Conservation (phyloP, 129 eudicot genomes). For the Artemisia annua region DNA sequence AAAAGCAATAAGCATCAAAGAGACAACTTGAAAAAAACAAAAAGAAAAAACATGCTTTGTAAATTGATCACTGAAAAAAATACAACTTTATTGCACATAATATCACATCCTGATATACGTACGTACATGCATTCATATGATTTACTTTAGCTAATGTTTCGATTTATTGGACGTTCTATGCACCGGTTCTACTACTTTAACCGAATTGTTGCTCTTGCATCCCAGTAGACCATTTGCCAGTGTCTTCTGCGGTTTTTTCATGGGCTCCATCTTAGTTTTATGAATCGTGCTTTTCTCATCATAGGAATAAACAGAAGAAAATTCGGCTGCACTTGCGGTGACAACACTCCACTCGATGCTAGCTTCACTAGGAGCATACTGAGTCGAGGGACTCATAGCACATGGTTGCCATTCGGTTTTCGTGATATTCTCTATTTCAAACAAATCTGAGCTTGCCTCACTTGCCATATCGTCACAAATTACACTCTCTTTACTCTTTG, state of each 20-base stretch:
- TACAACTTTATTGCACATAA: constrained; percentile 24
- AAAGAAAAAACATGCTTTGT: neutral
- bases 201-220: constrained; percentile 48
- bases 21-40: constrained; percentile 17
- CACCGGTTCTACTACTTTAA: constrained; percentile 46
- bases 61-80: constrained; percentile 1
- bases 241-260: constrained; percentile 28
- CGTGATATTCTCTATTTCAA: constrained; percentile 70
- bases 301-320: constrained; percentile 49
- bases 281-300: constrained; percentile 35
- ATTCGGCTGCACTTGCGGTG: constrained; percentile 79
- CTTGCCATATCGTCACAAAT: constrained; percentile 65
- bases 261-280: neutral
- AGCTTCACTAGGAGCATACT: constrained; percentile 77
- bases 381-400: constrained; percentile 50
- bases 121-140: neutral
- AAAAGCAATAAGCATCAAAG: constrained; percentile 30
- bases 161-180: constrained; percentile 27
- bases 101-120: neutral
- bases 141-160: constrained; percentile 26
- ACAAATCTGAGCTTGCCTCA: constrained; percentile 81
- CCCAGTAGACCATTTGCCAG: constrained; percentile 50
- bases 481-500: constrained; percentile 45
- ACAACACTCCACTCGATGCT: constrained; percentile 84
- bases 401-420: constrained; percentile 36